Base-by-base conservation (phyloP, 2,329 filamentous ascomycete species). In the Xylaria hypoxylon region DNA sequence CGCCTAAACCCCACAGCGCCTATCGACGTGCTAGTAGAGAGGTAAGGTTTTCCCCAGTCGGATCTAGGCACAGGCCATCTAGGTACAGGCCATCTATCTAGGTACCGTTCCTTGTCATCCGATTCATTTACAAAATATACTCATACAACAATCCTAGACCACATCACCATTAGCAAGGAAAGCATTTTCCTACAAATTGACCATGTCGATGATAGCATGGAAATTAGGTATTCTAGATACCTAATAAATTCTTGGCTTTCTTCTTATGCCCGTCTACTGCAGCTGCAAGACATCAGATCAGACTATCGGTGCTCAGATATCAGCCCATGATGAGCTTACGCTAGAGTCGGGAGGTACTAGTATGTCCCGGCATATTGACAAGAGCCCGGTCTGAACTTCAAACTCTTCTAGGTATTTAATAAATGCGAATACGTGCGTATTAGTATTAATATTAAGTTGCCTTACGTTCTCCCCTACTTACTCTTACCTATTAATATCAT, bases 231-330 rank as follows among this genome's bases (percentile, higher is more conserved):
- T 38, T 33, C 8, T 44, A n/a, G 38, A 53, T 44, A 47, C 59
- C 59, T 26, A 62, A 62, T 38, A 38, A 31, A 15, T 38, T 2
- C 13, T 11, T 26, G 33, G 13, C 7, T 31, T 44, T 33, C n/a
- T 45, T 33, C 15, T 8, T 15, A 55, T 55, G 59, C 59, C 50
- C 50, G 50, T 55, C 38, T 24, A 42, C 35, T 53, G 58, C 58
- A 60, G 48, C 48, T 52, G 58, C 58, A 33, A 31, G 48, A 38
- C 58, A 59, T 59, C 31, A 59, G 42, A 59, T 59, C 31, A 59
- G 42, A 28, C 40, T 48, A 10, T 51, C 45, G 44, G 44, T 7
- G 44, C 33, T 59, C 44, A 48, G 44, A 59, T 45, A 58, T 55
- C 52, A 22, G 22, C 15, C 35, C 52, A 55, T 55, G 5, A 19